Percentiles rank a stretch among this genome's conserved stretches.
Evolutionary conservation across 371 early-diverging fungal species (phyloP).

Genomic region (Mortierella sp.): DNA sequence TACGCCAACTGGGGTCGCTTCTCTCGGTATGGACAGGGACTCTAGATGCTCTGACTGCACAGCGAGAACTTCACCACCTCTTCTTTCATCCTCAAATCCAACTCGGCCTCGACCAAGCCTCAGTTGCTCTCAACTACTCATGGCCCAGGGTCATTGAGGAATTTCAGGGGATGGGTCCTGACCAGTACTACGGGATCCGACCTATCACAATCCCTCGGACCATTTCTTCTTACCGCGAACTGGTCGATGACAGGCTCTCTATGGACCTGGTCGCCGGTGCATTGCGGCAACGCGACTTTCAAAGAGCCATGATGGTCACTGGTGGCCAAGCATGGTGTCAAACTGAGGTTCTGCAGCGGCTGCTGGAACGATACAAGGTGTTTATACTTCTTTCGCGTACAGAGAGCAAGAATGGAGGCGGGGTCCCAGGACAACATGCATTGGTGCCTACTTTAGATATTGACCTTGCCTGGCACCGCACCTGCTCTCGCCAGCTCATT

Average conservation of each 20-base stretch:
- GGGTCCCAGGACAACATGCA: slow-evolving; percentile 34
- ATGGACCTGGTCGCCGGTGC: slow-evolving; percentile 51
- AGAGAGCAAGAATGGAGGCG: slow-evolving; percentile 29
- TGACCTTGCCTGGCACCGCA: slow-evolving; percentile 59
- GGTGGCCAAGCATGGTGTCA: slow-evolving; percentile 51
- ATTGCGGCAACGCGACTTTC: slow-evolving; percentile 47
- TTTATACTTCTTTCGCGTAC: slow-evolving; percentile 45
- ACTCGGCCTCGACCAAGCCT: slow-evolving; percentile 43
- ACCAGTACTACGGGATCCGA: slow-evolving; percentile 48
- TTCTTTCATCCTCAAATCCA: slow-evolving; percentile 50
- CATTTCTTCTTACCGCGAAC: slow-evolving; percentile 38
- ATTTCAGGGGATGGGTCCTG: slow-evolving; percentile 47
- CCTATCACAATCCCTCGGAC: slow-evolving; percentile 42
- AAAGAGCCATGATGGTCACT: slow-evolving; percentile 54
- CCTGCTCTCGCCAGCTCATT: slow-evolving; percentile 54
- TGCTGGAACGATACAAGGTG: slow-evolving; percentile 52
- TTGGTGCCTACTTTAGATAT: slow-evolving; percentile 57
- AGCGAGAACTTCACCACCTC: slow-evolving; percentile 44
- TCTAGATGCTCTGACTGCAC: slow-evolving; percentile 28
- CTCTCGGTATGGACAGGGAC: slow-evolving; percentile 44
- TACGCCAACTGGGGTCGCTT: slow-evolving; percentile 29
- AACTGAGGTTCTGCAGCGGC: slow-evolving; percentile 53
- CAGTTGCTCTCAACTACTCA: slow-evolving; percentile 30
- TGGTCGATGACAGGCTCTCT: slow-evolving; percentile 42
- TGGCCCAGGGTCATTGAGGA: slow-evolving; percentile 49